Conservation (phyloP, 306 rosid species). For the Gleditsia sinensis region DNA sequence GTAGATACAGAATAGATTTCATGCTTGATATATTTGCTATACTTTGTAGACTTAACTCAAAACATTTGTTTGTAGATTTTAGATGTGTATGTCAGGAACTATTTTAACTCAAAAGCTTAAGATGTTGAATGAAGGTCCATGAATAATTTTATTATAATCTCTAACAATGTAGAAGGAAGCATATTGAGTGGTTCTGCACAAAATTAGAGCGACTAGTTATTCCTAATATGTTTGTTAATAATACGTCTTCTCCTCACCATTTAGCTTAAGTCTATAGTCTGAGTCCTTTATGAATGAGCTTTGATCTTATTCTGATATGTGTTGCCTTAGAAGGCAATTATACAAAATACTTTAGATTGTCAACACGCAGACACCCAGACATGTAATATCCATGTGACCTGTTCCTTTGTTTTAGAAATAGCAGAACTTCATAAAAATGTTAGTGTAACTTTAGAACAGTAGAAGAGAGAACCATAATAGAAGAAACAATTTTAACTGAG, state of each 20-base stretch:
- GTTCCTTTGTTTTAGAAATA: not conserved
- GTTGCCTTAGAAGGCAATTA: not conserved
- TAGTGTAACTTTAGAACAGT: not conserved
- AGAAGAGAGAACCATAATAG: not conserved
- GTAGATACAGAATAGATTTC: conserved; percentile 14
- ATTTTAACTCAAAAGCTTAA: no score
- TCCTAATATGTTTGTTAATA: not conserved
- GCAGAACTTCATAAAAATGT: not conserved
- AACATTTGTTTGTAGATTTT: not conserved
- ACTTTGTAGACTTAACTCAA: not conserved
- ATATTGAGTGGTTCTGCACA: not conserved
- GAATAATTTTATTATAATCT: no score
- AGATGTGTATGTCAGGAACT: no score
- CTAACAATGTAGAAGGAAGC: not conserved
- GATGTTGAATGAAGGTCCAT: no score
- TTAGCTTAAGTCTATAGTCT: not conserved
- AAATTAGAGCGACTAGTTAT: not conserved
- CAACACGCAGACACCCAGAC: not conserved
- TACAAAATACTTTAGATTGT: not conserved
- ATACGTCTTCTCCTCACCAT: not conserved
- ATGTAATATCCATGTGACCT: not conserved
- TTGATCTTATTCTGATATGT: not conserved
- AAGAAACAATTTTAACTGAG: not conserved
- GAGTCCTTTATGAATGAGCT: not conserved
- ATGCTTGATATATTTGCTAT: not conserved